Evolutionary conservation across 2,329 filamentous ascomycete genomes (phyloP).

Genomic region (Massarina eburnea): DNA sequence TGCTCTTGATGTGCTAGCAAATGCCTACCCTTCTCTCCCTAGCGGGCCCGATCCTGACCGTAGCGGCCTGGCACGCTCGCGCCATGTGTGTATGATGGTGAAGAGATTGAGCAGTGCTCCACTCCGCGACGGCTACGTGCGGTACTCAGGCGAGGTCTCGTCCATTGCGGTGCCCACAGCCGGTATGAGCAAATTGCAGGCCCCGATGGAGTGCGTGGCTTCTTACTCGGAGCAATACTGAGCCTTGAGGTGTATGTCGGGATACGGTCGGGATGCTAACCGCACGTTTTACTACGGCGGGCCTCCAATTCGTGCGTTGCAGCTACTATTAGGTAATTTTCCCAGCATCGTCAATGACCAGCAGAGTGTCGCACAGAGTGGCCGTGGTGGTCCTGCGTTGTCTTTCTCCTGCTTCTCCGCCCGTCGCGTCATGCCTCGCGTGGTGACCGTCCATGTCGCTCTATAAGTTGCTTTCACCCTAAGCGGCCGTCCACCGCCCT

Average conservation of each 20-base stretch:
- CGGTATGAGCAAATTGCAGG: slow-evolving; percentile 22
- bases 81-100: background rate
- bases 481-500: background rate
- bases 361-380: slow-evolving; percentile 29
- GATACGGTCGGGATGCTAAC: slow-evolving; percentile 25
- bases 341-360: slow-evolving; percentile 30
- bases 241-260: no score
- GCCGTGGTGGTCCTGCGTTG: slow-evolving; percentile 13
- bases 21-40: background rate
- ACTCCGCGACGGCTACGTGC: background rate
- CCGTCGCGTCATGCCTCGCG: slow-evolving; percentile 13
- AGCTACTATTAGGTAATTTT: slow-evolving; percentile 42
- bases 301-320: slow-evolving; percentile 31
- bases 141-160: background rate
- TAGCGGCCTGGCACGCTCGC: background rate
- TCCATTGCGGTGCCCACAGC: background rate
- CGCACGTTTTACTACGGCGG: slow-evolving; percentile 14
- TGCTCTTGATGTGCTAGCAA: background rate
- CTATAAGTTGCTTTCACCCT: slow-evolving; percentile 7
- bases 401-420: slow-evolving; percentile 42
- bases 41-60: no score
- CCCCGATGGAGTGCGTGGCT: background rate
- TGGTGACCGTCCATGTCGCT: background rate
- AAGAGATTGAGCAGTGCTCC: slow-evolving; percentile 1
- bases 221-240: background rate